These are phyloP conservation scores for Mycena sp. DNA, from an alignment of 1,284 basidiomycete species.

Conservation along the genomic window DNA sequence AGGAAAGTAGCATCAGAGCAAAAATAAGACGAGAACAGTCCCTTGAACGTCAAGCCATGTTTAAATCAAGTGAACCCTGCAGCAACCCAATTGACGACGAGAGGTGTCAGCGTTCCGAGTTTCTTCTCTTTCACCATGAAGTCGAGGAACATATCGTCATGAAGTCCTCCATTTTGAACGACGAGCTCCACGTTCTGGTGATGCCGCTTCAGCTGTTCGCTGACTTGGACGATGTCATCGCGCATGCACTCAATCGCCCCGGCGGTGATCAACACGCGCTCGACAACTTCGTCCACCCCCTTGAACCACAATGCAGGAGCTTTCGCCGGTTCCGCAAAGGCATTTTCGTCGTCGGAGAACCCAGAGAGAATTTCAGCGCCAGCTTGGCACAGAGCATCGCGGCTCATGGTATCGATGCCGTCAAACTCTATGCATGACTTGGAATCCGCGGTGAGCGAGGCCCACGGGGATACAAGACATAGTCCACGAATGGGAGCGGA, in stretches of 20 bases:
- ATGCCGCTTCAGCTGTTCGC: slow-evolving; percentile 35
- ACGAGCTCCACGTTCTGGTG: slow-evolving; percentile 40
- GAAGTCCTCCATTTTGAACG: slow-evolving; percentile 45
- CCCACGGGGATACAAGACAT: slow-evolving; percentile 51
- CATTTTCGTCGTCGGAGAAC: slow-evolving; percentile 35
- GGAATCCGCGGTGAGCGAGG: slow-evolving; percentile 35
- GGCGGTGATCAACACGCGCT: slow-evolving; percentile 45
- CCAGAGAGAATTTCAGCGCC: slow-evolving; percentile 37
- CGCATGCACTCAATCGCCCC: slow-evolving; percentile 47
- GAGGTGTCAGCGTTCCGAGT: slow-evolving; percentile 29
- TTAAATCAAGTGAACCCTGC: no score
- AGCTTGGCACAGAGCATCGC: no score
- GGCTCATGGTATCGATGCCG: no score
- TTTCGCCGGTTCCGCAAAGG: slow-evolving; percentile 45
- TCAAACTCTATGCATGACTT: slow-evolving; percentile 39
- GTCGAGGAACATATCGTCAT: slow-evolving; percentile 42
- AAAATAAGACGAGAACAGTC: no score
- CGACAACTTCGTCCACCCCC: slow-evolving; percentile 41
- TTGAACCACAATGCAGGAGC: slow-evolving; percentile 47
- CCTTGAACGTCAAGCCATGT: no score
- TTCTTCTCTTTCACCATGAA: slow-evolving; percentile 28
- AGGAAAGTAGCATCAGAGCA: no score
- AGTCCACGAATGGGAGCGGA: slow-evolving; percentile 39
- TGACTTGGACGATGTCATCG: slow-evolving; percentile 46
- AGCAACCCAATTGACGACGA: slow-evolving; percentile 39